phyloP scores from a whole-genome alignment of 2,329 filamentous ascomycete species.

The Xylariomycetidae sp. region DNA sequence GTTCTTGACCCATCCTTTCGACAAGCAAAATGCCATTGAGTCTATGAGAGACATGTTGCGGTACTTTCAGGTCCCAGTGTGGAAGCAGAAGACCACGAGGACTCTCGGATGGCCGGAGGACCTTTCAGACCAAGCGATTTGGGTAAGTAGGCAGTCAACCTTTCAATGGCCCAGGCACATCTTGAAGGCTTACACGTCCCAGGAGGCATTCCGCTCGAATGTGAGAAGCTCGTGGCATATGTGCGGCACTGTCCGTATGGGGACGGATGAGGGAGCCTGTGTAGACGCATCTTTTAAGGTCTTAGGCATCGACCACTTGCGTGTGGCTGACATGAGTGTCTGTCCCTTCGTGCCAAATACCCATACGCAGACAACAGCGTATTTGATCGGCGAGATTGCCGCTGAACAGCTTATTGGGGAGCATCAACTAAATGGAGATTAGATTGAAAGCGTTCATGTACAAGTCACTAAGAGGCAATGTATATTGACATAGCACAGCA shows the following conservation, averaged over 20 bases:
- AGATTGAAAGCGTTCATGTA: too few relatives aligned
- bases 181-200: conserved; percentile 12
- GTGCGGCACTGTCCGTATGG: conserved; percentile 14
- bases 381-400: conserved; percentile 37
- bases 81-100: conserved; percentile 8
- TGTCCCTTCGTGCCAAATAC: conserved; percentile 25
- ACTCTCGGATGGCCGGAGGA: conserved; percentile 9
- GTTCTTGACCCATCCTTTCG: conserved; percentile 16
- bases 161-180: background rate
- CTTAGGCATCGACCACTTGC: conserved; percentile 8
- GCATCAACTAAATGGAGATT: conserved; percentile 7
- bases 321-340: conserved; percentile 16
- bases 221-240: conserved; percentile 15
- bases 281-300: conserved; percentile 14
- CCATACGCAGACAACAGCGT: conserved; percentile 38
- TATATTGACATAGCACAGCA: too few relatives aligned
- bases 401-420: conserved; percentile 26
- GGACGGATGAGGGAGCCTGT: conserved; percentile 6
- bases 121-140: conserved; percentile 12
- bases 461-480: too few relatives aligned
- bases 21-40: conserved; percentile 11
- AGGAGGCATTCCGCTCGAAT: conserved; percentile 21
- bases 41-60: conserved; percentile 9
- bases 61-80: conserved; percentile 9
- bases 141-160: conserved; percentile 11